phyloP scores from a whole-genome alignment of 805 yeast species.

The Torulaspora gathmanii region DNA sequence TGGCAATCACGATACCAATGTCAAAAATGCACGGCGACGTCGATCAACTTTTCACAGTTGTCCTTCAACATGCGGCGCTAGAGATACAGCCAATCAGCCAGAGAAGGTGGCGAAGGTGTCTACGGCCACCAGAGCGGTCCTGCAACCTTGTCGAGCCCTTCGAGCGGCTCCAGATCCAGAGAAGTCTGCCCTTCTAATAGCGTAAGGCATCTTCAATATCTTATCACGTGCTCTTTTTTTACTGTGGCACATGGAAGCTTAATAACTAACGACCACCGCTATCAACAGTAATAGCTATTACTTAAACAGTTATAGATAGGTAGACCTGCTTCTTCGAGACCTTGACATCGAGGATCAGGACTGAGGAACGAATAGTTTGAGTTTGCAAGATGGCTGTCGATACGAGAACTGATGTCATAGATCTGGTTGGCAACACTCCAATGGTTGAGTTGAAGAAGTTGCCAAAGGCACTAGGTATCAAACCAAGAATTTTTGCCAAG shows the following conservation, averaged over 20 bases:
- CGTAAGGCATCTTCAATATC: too few species aligned
- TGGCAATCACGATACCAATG: not conserved
- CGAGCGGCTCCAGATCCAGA: not conserved
- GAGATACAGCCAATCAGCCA: not conserved
- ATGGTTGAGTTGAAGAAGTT: constrained; percentile 66
- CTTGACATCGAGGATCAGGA: too few species aligned
- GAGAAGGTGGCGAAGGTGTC: not conserved
- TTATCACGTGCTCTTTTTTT: not conserved
- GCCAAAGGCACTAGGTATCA: constrained; percentile 71
- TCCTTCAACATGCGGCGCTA: not conserved
- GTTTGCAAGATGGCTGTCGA: constrained; percentile 13
- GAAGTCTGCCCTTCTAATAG: not conserved
- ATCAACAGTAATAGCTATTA: too few species aligned
- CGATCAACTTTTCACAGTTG: not conserved
- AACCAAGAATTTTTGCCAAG: constrained; percentile 67
- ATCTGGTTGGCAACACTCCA: constrained; percentile 83
- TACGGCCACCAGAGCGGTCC: too few species aligned
- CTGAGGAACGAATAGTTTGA: not conserved
- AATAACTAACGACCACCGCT: too few species aligned
- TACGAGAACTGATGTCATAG: constrained; percentile 49
- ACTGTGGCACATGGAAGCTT: constrained; percentile 3
- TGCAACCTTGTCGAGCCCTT: not conserved
- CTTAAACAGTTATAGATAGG: too few species aligned
- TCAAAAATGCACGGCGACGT: not conserved
- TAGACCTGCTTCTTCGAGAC: too few species aligned